A percentile compares a stretch with the other conserved stretches of the same genome.
phyloP scores from a whole-genome alignment of 768 basidiomycete genomes.

The Cytidiella melzeri region DNA sequence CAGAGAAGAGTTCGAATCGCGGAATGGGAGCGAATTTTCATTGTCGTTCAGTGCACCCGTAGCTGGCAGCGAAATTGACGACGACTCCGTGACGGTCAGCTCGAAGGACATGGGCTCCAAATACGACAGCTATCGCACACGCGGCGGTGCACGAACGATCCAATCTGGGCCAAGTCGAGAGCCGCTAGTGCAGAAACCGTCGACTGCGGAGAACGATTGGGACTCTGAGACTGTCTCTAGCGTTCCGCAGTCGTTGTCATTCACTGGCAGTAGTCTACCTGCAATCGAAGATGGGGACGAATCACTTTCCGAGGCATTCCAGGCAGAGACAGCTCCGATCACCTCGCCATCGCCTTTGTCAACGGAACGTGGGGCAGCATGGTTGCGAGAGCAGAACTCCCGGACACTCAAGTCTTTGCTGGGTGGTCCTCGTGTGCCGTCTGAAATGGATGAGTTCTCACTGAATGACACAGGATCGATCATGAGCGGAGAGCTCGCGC shows the following conservation, averaged over 20 bases:
- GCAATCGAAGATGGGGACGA: slow-evolving; percentile 4
- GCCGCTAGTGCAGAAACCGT: slow-evolving; percentile 11
- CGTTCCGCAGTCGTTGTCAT: slow-evolving; percentile 11
- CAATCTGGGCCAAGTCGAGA: slow-evolving; percentile 20
- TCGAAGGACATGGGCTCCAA: slow-evolving; percentile 49
- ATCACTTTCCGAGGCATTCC: background rate
- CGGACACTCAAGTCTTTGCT: slow-evolving; percentile 56
- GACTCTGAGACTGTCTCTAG: slow-evolving; percentile 18
- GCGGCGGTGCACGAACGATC: slow-evolving; percentile 19
- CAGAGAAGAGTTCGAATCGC: slow-evolving; percentile 60
- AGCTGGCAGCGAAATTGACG: slow-evolving; percentile 41
- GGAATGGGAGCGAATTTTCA: slow-evolving; percentile 52
- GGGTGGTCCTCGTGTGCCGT: slow-evolving; percentile 50
- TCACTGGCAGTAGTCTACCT: slow-evolving; percentile 5
- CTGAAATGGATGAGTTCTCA: slow-evolving; percentile 43
- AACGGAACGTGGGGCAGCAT: slow-evolving; percentile 66
- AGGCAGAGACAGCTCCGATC: background rate
- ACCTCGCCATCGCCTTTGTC: slow-evolving; percentile 32
- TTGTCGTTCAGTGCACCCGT: slow-evolving; percentile 41
- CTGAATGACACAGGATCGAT: slow-evolving; percentile 32
- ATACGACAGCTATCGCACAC: slow-evolving; percentile 17
- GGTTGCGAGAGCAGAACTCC: slow-evolving; percentile 79
- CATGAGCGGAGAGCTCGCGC: slow-evolving; percentile 55
- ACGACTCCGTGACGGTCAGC: slow-evolving; percentile 72
- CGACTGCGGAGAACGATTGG: slow-evolving; percentile 14